Percentiles rank a stretch among this genome's conserved stretches.
phyloP scores from a whole-genome alignment of 2,329 filamentous ascomycete genomes.

The Ophiostoma populinum region DNA sequence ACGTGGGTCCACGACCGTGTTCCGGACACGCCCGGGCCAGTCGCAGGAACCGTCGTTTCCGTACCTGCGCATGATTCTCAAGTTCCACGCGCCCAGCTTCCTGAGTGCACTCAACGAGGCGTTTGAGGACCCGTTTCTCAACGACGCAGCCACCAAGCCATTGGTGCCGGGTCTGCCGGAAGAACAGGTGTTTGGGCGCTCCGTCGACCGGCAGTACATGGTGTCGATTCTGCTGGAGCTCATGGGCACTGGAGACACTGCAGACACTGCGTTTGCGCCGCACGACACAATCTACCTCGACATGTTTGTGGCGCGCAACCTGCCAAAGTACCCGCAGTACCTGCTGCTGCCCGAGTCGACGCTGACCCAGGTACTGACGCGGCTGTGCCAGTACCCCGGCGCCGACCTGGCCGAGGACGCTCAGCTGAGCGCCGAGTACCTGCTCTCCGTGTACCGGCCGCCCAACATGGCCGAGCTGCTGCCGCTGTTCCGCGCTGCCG shows the following conservation, averaged over 20 bases:
- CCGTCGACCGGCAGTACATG: slow-evolving; percentile 80
- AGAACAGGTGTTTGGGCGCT: slow-evolving; percentile 50
- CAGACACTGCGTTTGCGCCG: slow-evolving; percentile 40
- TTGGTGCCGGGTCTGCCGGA: slow-evolving; percentile 31
- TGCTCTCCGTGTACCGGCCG: slow-evolving; percentile 85
- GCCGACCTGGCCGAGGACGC: slow-evolving; percentile 76
- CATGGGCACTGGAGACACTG: slow-evolving; percentile 37
- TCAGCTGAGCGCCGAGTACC: slow-evolving; percentile 90
- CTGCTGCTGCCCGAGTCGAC: slow-evolving; percentile 77
- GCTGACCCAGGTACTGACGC: slow-evolving; percentile 61
- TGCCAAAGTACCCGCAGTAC: slow-evolving; percentile 94
- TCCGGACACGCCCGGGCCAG: slow-evolving; percentile 38
- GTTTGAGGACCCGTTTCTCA: slow-evolving; percentile 88
- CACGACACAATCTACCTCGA: slow-evolving; percentile 88
- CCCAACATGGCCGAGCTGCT: slow-evolving; percentile 63
- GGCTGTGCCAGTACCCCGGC: slow-evolving; percentile 71
- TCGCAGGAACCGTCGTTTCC: slow-evolving; percentile 60
- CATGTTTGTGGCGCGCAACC: slow-evolving; percentile 93
- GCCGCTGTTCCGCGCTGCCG: slow-evolving; percentile 58
- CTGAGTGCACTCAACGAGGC: slow-evolving; percentile 93
- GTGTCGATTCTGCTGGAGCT: slow-evolving; percentile 81
- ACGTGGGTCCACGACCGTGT: slow-evolving; percentile 40
- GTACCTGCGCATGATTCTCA: slow-evolving; percentile 66
- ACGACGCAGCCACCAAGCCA: slow-evolving; percentile 52
- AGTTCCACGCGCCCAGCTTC: slow-evolving; percentile 81